Evolutionary conservation across 2,329 filamentous ascomycete genomes (phyloP).

Genomic region (Botrytis fragariae): DNA sequence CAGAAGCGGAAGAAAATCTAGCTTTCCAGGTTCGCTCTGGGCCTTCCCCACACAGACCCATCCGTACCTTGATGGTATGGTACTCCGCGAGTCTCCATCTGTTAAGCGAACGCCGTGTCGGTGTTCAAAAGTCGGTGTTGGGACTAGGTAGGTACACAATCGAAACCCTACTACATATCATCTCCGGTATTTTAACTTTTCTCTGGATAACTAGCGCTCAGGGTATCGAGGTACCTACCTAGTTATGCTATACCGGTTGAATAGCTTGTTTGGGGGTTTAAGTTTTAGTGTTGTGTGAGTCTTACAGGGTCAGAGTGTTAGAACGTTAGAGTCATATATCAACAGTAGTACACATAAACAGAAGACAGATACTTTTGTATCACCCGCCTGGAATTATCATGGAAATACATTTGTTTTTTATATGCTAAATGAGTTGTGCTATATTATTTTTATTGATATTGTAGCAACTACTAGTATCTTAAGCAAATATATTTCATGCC

Average conservation of each 20-base stretch:
- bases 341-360: neutral
- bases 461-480: neutral
- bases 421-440: neutral
- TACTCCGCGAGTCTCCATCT: neutral
- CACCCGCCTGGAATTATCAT: too few relatives aligned
- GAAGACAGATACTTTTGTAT: neutral
- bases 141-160: neutral
- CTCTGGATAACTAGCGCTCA: neutral
- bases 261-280: neutral
- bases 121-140: neutral
- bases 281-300: neutral
- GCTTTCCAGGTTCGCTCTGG: neutral
- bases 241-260: neutral
- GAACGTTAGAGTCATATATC: neutral
- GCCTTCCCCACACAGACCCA: neutral
- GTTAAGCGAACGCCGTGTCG: conserved; percentile 5
- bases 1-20: neutral
- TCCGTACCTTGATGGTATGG: neutral
- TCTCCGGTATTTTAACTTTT: neutral
- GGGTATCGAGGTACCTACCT: neutral
- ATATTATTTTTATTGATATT: neutral
- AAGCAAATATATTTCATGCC: neutral
- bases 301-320: neutral
- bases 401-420: neutral
- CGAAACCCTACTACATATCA: neutral